These are phyloP conservation scores for Madurella mycetomatis DNA, from an alignment of 2,329 filamentous ascomycete species.

Conservation along the genomic window DNA sequence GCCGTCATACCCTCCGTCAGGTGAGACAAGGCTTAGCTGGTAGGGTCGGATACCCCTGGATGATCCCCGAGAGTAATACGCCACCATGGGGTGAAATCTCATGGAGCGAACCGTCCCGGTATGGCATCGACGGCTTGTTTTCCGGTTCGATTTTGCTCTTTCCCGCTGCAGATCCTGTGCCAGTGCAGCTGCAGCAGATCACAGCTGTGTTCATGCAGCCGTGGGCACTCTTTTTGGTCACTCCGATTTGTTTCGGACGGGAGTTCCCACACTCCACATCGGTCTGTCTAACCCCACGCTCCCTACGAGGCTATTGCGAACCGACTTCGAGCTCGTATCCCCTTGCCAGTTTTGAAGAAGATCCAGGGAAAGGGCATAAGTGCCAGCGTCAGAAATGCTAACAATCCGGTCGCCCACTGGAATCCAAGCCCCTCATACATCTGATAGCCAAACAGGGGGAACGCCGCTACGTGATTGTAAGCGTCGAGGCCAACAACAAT, in stretches of 20 bases:
- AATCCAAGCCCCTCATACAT: constrained; percentile 68
- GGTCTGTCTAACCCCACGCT: neutral
- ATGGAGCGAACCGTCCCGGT: too few relatives aligned
- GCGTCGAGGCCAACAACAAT: constrained; percentile 12
- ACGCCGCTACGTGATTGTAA: constrained; percentile 50
- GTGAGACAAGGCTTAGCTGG: too few relatives aligned
- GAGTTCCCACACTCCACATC: neutral
- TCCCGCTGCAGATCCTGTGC: neutral
- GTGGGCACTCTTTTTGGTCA: neutral
- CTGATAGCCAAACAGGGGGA: constrained; percentile 69
- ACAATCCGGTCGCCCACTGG: constrained; percentile 62
- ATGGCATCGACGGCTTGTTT: too few relatives aligned
- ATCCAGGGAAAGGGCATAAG: constrained; percentile 63
- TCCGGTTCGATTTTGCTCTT: neutral
- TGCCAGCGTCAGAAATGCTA: constrained; percentile 57
- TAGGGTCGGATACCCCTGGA: too few relatives aligned
- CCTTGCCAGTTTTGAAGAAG: constrained; percentile 59
- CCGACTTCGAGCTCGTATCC: constrained; percentile 50
- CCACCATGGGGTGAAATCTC: too few relatives aligned
- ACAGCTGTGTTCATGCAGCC: neutral
- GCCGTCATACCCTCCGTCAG: too few relatives aligned
- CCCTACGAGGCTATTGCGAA: constrained; percentile 39
- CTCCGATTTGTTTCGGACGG: constrained; percentile 3
- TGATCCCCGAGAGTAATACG: too few relatives aligned
- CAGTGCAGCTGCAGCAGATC: neutral